Percentiles rank a stretch among this genome's conserved stretches.
Conservation (phyloP, 192 early-diverging fungal species). For the Gigaspora rosea region DNA sequence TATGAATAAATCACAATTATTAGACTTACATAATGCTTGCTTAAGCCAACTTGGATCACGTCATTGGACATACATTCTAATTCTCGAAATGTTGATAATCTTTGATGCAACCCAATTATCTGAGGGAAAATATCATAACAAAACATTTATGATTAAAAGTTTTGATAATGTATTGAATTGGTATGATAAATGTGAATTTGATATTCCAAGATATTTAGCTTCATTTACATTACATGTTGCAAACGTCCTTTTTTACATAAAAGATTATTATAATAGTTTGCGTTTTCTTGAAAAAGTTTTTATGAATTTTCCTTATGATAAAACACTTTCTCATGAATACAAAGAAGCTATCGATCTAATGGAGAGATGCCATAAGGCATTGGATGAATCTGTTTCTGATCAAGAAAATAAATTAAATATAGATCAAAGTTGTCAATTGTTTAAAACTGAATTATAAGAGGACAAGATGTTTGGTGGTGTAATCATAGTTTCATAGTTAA, state of each 20-base stretch:
- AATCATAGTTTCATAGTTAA: too few species aligned
- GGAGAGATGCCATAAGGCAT: not conserved
- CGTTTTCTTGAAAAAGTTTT: not conserved
- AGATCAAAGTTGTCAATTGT: too few species aligned
- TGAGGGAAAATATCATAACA: not conserved
- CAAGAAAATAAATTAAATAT: too few species aligned
- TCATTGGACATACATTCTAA: slow-evolving; percentile 1
- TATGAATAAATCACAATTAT: not conserved
- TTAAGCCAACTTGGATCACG: not conserved
- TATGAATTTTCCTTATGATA: not conserved
- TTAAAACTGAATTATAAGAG: too few species aligned
- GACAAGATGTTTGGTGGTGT: too few species aligned
- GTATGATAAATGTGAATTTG: not conserved
- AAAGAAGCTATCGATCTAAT: not conserved
- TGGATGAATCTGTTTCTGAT: not conserved
- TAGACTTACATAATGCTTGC: not conserved
- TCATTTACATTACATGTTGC: not conserved
- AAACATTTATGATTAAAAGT: not conserved
- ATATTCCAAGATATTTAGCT: not conserved
- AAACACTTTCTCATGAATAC: not conserved
- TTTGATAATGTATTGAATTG: slow-evolving; percentile 2
- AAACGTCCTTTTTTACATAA: not conserved
- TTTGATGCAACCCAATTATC: not conserved
- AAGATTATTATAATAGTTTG: not conserved
- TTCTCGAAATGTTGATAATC: not conserved